Evolutionary conservation across 2,329 filamentous ascomycete genomes (phyloP).

Genomic region (Leptographium wingfieldii): DNA sequence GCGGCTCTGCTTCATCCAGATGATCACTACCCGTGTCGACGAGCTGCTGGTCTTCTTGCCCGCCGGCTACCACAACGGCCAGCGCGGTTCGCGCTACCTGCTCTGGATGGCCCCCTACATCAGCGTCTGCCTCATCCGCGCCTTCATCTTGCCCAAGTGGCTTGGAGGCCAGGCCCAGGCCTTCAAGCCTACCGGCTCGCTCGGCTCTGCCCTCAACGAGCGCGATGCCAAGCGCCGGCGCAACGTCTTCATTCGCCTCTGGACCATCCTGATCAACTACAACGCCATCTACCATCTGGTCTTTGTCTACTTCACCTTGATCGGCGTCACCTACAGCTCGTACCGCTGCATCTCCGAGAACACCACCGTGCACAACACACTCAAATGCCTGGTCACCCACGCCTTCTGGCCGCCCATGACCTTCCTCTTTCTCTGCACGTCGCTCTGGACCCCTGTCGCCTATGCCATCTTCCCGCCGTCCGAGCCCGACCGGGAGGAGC

Average conservation of each 20-base stretch:
- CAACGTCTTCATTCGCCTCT: conserved; percentile 39
- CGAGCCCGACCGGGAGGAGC: conserved; percentile 21
- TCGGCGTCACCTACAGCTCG: conserved; percentile 34
- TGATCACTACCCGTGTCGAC: conserved; percentile 38
- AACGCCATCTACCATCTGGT: conserved; percentile 41
- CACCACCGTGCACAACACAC: conserved; percentile 19
- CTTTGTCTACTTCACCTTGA: conserved; percentile 40
- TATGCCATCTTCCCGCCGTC: conserved; percentile 52
- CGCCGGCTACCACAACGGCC: conserved; percentile 45
- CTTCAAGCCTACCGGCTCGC: conserved; percentile 48
- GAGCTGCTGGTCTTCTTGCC: conserved; percentile 47
- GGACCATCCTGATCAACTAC: conserved; percentile 42
- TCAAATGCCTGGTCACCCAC: conserved; percentile 43
- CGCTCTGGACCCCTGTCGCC: conserved; percentile 44
- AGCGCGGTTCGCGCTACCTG: conserved; percentile 41
- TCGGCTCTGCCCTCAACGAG: conserved; percentile 44
- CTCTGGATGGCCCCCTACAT: conserved; percentile 54
- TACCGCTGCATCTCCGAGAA: conserved; percentile 35
- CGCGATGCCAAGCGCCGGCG: conserved; percentile 38
- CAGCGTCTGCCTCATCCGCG: conserved; percentile 41
- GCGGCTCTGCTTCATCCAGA: conserved; percentile 38
- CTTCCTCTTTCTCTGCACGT: conserved; percentile 41
- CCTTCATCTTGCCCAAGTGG: conserved; percentile 46
- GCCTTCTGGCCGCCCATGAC: conserved; percentile 50
- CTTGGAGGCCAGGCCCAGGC: conserved; percentile 45